These are phyloP conservation scores for Camelina hispida DNA, from an alignment of 345 rosid species.

Conservation along the genomic window DNA sequence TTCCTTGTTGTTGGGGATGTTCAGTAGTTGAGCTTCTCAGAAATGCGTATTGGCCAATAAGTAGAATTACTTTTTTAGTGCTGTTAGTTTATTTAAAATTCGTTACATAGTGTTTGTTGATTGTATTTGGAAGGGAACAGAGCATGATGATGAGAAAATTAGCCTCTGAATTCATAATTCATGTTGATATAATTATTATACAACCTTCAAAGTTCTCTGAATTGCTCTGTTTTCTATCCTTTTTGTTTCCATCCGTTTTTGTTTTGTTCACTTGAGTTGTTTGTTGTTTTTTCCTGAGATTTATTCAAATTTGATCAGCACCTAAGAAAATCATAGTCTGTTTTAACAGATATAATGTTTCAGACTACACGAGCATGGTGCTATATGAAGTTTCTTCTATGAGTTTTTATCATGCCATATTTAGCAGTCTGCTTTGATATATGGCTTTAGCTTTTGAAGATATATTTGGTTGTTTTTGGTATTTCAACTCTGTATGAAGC, in stretches of 20 bases:
- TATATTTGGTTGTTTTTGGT: background rate
- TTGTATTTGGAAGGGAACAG: slow-evolving; percentile 15
- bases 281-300: no score
- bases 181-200: slow-evolving; percentile 40
- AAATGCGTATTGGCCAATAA: slow-evolving; percentile 36
- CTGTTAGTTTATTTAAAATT: background rate
- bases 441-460: slow-evolving; percentile 22
- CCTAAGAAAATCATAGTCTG: slow-evolving; percentile 48
- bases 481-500: background rate
- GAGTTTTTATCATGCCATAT: slow-evolving; percentile 20
- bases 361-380: slow-evolving; percentile 53
- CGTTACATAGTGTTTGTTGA: background rate
- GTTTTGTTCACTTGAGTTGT: background rate
- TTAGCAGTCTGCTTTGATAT: slow-evolving; percentile 8
- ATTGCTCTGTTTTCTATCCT: slow-evolving; percentile 36
- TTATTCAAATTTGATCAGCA: background rate
- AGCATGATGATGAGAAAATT: slow-evolving; percentile 41
- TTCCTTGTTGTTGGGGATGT: slow-evolving; percentile 8
- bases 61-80: background rate
- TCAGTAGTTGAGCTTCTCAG: slow-evolving; percentile 20
- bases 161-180: slow-evolving; percentile 41
- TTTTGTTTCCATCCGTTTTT: background rate
- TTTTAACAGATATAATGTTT: slow-evolving; percentile 31
- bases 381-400: slow-evolving; percentile 26
- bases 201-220: slow-evolving; percentile 53